Conservation (phyloP, 345 rosid genomes). For the Ricinus communis region DNA sequence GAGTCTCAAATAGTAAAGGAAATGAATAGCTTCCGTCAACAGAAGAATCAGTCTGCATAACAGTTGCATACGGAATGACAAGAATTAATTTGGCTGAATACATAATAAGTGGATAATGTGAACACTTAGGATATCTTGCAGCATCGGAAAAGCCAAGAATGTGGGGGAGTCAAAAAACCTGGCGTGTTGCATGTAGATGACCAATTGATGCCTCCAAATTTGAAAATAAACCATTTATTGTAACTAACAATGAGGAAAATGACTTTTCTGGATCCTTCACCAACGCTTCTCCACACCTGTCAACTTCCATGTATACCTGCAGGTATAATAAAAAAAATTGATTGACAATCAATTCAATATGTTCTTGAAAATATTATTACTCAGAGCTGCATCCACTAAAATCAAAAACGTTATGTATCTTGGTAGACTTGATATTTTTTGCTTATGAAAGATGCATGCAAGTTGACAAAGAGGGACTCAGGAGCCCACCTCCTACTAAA, state of each 20-base stretch:
- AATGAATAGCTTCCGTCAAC: constrained; percentile 58
- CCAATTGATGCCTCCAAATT: constrained; percentile 66
- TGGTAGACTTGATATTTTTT: neutral
- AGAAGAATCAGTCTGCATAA: constrained; percentile 61
- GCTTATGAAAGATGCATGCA: neutral
- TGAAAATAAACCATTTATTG: constrained; percentile 52
- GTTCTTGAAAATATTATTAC: neutral
- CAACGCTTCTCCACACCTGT: constrained; percentile 64
- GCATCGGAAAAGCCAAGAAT: too few species aligned
- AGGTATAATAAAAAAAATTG: constrained; percentile 14
- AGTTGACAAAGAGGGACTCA: neutral
- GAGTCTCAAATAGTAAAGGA: constrained; percentile 61
- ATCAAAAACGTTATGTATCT: neutral
- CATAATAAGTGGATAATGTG: neutral
- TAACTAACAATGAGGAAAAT: constrained; percentile 48
- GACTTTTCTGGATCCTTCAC: constrained; percentile 64
- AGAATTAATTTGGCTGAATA: neutral
- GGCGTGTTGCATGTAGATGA: constrained; percentile 56
- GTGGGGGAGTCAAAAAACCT: too few species aligned
- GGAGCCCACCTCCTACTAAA: neutral
- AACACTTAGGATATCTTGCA: neutral
- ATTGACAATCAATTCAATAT: neutral
- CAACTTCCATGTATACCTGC: constrained; percentile 76
- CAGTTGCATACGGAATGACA: constrained; percentile 4
- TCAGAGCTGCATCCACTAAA: neutral